phyloP scores from a whole-genome alignment of 257 asterid genomes.

The Fraxinus cuspidata region DNA sequence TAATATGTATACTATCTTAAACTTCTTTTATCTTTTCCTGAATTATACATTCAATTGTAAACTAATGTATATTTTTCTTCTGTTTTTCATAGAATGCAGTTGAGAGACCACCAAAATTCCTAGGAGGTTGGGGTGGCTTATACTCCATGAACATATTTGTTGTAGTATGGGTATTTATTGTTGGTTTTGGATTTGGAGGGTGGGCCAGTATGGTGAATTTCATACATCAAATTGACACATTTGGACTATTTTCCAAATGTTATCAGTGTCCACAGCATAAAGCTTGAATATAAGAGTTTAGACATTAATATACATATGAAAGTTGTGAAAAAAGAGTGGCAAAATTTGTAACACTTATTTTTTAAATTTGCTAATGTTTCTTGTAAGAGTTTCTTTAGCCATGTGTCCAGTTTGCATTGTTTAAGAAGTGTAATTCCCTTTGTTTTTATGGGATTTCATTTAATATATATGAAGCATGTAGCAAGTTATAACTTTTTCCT shows the following conservation, averaged over 20 bases:
- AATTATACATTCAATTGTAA: background rate
- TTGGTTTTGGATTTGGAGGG: conserved; percentile 88
- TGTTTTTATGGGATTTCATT: conserved; percentile 36
- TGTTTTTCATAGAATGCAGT: conserved; percentile 59
- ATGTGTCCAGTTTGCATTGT: conserved; percentile 33
- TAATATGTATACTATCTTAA: background rate
- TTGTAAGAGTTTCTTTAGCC: conserved; percentile 31
- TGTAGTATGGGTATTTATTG: conserved; percentile 73
- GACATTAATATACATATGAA: conserved; percentile 23
- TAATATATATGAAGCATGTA: background rate
- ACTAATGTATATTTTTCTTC: background rate
- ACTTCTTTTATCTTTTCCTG: background rate
- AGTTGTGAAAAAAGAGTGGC: conserved; percentile 44
- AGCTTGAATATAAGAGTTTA: conserved; percentile 27
- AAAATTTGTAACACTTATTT: conserved; percentile 19
- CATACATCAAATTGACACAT: conserved; percentile 62
- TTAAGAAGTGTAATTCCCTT: conserved; percentile 32
- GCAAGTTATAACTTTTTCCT: no score
- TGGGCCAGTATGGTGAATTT: conserved; percentile 86
- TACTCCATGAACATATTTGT: conserved; percentile 65
- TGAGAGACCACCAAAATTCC: conserved; percentile 66
- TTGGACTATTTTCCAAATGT: conserved; percentile 79
- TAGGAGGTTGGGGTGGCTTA: conserved; percentile 75
- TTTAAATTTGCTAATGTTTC: conserved; percentile 5
- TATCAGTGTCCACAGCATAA: conserved; percentile 66